A percentile compares a stretch with the other conserved stretches of the same genome.
These are phyloP conservation scores for Exophiala aquamarina DNA, from an alignment of 2,329 filamentous ascomycete species.

Conservation along the genomic window DNA sequence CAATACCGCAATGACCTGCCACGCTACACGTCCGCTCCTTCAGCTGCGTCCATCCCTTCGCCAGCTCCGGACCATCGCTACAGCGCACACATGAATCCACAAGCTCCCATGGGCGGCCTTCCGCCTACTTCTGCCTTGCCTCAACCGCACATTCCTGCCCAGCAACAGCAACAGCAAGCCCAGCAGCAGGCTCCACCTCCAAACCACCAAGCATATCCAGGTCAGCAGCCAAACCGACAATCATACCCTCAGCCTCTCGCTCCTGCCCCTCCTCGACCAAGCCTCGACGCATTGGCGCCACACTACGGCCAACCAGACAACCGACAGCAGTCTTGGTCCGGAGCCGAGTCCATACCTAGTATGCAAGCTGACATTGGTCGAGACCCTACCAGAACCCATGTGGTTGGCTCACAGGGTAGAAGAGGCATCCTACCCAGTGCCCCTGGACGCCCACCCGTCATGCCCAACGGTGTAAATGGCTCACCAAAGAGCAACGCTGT, in stretches of 20 bases:
- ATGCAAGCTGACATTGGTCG: slow-evolving; percentile 42
- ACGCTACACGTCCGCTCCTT: slow-evolving; percentile 41
- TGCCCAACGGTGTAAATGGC: slow-evolving; percentile 60
- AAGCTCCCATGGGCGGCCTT: slow-evolving; percentile 42
- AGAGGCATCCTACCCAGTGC: slow-evolving; percentile 89
- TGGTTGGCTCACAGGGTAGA: slow-evolving; percentile 91
- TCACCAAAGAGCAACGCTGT: slow-evolving; percentile 77
- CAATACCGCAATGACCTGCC: slow-evolving; percentile 28
- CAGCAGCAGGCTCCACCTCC: slow-evolving; percentile 39
- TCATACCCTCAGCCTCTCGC: slow-evolving; percentile 76
- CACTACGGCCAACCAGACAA: slow-evolving; percentile 53
- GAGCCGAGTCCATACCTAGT: slow-evolving; percentile 39
- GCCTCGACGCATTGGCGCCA: slow-evolving; percentile 70
- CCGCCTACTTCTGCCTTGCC: slow-evolving; percentile 44
- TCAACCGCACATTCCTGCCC: slow-evolving; percentile 41
- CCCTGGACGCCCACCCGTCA: slow-evolving; percentile 77
- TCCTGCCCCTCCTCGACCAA: slow-evolving; percentile 61
- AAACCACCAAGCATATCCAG: slow-evolving; percentile 39
- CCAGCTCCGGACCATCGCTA: slow-evolving; percentile 28
- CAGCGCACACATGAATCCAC: slow-evolving; percentile 37
- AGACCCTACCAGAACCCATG: slow-evolving; percentile 65
- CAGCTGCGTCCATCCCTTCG: slow-evolving; percentile 35
- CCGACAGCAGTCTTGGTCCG: slow-evolving; percentile 44
- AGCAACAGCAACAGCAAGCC: slow-evolving; percentile 41
- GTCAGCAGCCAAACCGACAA: slow-evolving; percentile 61